phyloP scores from a whole-genome alignment of 495 filamentous ascomycete genomes.

The Aspergillus wentii region DNA sequence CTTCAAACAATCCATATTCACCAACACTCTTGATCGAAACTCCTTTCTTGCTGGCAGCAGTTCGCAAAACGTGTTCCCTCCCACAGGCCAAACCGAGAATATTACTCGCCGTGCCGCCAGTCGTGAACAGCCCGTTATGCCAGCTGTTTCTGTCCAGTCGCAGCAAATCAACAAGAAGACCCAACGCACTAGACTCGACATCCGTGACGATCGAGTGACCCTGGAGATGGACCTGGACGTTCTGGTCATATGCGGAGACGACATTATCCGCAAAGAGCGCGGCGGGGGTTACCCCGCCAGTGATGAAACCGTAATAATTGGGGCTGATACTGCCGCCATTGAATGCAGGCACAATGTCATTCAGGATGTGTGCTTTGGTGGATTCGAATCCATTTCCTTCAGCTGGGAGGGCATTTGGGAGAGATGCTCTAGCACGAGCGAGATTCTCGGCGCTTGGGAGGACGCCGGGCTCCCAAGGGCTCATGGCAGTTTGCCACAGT shows the following conservation, averaged over 20 bases:
- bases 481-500: conserved; percentile 32
- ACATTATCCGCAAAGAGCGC: conserved; percentile 80
- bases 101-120: conserved; percentile 84
- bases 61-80: conserved; percentile 58
- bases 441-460: conserved; percentile 29
- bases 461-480: conserved; percentile 26
- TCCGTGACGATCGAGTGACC: conserved; percentile 66
- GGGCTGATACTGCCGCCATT: conserved; percentile 56
- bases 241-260: conserved; percentile 74
- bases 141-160: conserved; percentile 47
- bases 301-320: conserved; percentile 86
- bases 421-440: conserved; percentile 29
- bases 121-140: conserved; percentile 69
- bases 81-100: conserved; percentile 75
- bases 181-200: conserved; percentile 67
- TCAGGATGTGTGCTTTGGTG: conserved; percentile 46
- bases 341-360: conserved; percentile 61
- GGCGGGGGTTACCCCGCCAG: conserved; percentile 74
- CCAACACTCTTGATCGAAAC: conserved; percentile 50
- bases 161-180: conserved; percentile 65
- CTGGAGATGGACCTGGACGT: conserved; percentile 79
- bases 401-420: conserved; percentile 33
- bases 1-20: conserved; percentile 62
- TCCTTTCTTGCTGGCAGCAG: conserved; percentile 29
- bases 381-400: conserved; percentile 40